Evolutionary conservation across 2,329 filamentous ascomycete genomes (phyloP).

Genomic region (Corniculantispora saksenae): DNA sequence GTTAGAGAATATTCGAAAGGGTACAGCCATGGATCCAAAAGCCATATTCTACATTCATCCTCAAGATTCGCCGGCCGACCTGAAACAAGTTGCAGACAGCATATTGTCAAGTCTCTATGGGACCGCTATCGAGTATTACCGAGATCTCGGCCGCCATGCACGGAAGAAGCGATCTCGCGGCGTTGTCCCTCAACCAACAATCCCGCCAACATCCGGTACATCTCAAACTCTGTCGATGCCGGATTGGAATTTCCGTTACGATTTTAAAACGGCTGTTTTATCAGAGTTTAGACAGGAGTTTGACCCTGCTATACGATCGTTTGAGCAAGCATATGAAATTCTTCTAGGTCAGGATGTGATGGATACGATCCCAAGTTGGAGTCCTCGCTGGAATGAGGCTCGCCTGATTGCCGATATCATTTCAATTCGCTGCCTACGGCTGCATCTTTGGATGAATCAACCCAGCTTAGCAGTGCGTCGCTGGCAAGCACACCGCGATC

Average conservation of each 20-base stretch:
- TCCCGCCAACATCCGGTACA: constrained; percentile 79
- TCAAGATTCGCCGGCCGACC: constrained; percentile 68
- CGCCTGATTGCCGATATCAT: constrained; percentile 81
- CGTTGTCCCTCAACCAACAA: constrained; percentile 74
- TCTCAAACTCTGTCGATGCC: constrained; percentile 82
- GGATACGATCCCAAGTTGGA: constrained; percentile 88
- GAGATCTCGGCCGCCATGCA: constrained; percentile 88
- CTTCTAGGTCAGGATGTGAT: constrained; percentile 82
- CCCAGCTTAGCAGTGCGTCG: constrained; percentile 77
- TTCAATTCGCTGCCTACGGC: constrained; percentile 78
- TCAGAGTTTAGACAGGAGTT: constrained; percentile 93
- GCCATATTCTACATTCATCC: constrained; percentile 83
- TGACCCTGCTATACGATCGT: constrained; percentile 82
- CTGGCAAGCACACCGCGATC: constrained; percentile 76
- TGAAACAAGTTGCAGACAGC: constrained; percentile 71
- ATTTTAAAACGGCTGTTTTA: constrained; percentile 89
- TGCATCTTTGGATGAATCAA: constrained; percentile 77
- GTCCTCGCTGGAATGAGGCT: constrained; percentile 87
- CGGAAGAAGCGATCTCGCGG: constrained; percentile 84
- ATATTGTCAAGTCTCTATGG: constrained; percentile 74
- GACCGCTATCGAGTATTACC: constrained; percentile 83
- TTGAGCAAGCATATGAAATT: constrained; percentile 82
- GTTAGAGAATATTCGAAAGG: constrained; percentile 74
- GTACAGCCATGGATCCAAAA: constrained; percentile 79
- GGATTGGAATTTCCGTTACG: constrained; percentile 92